Conservation (phyloP, 108 stramenopile species). For the Stephanodiscus triporus region DNA sequence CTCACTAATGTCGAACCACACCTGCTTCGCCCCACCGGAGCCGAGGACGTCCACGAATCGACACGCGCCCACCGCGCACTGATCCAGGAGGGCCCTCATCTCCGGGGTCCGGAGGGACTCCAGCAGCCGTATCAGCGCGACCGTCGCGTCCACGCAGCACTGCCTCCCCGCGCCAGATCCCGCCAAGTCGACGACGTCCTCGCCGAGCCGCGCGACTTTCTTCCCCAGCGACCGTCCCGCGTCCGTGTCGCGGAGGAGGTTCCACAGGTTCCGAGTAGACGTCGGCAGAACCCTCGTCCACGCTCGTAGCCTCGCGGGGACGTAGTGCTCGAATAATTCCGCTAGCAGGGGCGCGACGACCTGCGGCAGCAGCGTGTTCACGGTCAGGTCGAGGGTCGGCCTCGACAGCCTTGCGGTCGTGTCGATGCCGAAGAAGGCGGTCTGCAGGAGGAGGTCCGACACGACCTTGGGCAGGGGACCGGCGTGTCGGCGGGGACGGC, state of each 20-base stretch:
- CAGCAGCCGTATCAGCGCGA: conserved; percentile 57
- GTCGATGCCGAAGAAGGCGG: conserved; percentile 44
- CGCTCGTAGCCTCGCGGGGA: conserved; percentile 37
- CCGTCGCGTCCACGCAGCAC: conserved; percentile 69
- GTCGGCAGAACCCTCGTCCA: conserved; percentile 47
- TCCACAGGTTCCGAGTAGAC: conserved; percentile 26
- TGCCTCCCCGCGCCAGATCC: conserved; percentile 61
- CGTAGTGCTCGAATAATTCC: conserved; percentile 40
- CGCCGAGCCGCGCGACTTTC: conserved; percentile 28
- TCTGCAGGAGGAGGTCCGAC: conserved; percentile 38
- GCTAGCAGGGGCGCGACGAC: conserved; percentile 28
- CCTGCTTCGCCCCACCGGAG: conserved; percentile 65
- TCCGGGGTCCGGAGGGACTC: conserved; percentile 81
- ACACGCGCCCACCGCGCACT: conserved; percentile 56
- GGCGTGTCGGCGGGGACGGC: background rate
- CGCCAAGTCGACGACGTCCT: conserved; percentile 51
- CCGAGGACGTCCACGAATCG: conserved; percentile 64
- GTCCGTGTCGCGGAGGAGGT: conserved; percentile 36
- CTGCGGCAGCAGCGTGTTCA: conserved; percentile 35
- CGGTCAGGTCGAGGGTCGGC: conserved; percentile 32
- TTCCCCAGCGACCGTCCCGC: conserved; percentile 34
- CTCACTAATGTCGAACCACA: conserved; percentile 58
- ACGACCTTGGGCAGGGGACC: conserved; percentile 25
- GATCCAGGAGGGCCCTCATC: conserved; percentile 59
- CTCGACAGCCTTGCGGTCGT: conserved; percentile 44